phyloP scores from a whole-genome alignment of 2,329 filamentous ascomycete species.

The Dactylonectria macrodidyma region DNA sequence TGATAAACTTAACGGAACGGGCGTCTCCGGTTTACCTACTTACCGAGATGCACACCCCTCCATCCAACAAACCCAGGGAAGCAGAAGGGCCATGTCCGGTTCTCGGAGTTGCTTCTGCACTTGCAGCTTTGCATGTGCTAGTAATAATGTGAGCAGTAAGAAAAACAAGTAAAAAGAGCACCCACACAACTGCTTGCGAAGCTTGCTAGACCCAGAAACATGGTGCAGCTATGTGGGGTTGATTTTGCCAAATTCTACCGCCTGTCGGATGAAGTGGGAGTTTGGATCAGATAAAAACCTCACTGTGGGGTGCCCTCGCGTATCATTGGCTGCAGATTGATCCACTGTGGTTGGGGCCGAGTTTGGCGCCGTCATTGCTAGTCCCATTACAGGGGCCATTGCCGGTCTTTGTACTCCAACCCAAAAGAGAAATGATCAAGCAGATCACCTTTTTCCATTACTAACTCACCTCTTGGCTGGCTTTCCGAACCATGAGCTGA shows the following conservation, averaged over 20 bases:
- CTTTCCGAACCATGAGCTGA: conserved; percentile 7
- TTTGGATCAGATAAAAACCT: conserved; percentile 32
- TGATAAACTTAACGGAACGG: conserved; percentile 42
- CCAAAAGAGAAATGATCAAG: conserved; percentile 12
- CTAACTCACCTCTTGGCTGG: conserved; percentile 2
- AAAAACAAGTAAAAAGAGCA: neutral
- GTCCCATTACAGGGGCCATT: conserved; percentile 3
- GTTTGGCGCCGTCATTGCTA: conserved; percentile 10
- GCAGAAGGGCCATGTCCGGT: conserved; percentile 12
- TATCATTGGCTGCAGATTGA: conserved; percentile 25
- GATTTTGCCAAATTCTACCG: conserved; percentile 17
- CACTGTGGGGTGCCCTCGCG: conserved; percentile 1
- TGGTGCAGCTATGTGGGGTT: neutral
- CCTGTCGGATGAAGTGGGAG: neutral
- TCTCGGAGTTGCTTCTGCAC: conserved; percentile 9
- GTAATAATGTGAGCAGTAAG: no score
- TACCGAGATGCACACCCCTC: conserved; percentile 2
- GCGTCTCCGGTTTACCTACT: conserved; percentile 18
- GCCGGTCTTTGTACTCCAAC: conserved; percentile 7
- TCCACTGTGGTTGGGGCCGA: conserved; percentile 7
- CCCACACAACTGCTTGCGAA: neutral
- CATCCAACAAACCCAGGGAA: neutral
- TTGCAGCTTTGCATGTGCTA: neutral
- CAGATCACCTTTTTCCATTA: neutral
- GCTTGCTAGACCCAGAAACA: neutral